Evolutionary conservation across 1,139 yeast genomes (phyloP).

Genomic region (Scheffersomyces cryptocercus): DNA sequence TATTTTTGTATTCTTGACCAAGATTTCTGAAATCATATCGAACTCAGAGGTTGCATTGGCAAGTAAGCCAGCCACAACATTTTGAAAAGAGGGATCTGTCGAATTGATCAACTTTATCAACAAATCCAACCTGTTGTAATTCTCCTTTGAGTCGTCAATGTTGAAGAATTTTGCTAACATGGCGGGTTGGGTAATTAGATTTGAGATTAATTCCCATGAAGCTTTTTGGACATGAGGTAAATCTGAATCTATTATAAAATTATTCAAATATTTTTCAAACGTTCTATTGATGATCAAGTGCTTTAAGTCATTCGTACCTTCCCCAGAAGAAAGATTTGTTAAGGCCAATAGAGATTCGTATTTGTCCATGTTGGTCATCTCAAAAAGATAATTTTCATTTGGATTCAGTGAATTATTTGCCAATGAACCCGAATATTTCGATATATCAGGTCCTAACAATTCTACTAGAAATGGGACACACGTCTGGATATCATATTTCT

Average conservation of each 20-base stretch:
- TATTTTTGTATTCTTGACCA: slow-evolving; percentile 26
- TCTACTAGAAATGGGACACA: slow-evolving; percentile 52
- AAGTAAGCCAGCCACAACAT: slow-evolving; percentile 44
- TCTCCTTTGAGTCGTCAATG: slow-evolving; percentile 24
- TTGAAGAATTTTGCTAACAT: slow-evolving; percentile 54
- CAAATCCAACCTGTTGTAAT: slow-evolving; percentile 34
- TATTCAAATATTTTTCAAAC: slow-evolving; percentile 34
- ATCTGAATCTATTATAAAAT: slow-evolving; percentile 42
- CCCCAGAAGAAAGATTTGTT: slow-evolving; percentile 43
- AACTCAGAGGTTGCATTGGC: slow-evolving; percentile 53
- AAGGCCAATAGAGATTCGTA: slow-evolving; percentile 50
- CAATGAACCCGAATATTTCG: slow-evolving; percentile 19
- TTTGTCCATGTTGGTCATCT: slow-evolving; percentile 37
- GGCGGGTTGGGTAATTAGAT: slow-evolving; percentile 44
- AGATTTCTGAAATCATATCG: slow-evolving; percentile 40
- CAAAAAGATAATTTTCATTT: slow-evolving; percentile 20
- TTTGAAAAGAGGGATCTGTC: slow-evolving; percentile 36
- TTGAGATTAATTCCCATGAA: slow-evolving; percentile 50
- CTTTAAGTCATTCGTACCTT: slow-evolving; percentile 26
- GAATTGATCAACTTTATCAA: slow-evolving; percentile 44
- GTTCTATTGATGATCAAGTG: slow-evolving; percentile 34
- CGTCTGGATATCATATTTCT: slow-evolving; percentile 39
- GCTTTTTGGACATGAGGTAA: slow-evolving; percentile 41
- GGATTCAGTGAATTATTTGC: slow-evolving; percentile 1
- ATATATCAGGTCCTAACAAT: slow-evolving; percentile 36